Evolutionary conservation across 2,329 filamentous ascomycete species (phyloP).

Genomic region (Neurospora sp.): DNA sequence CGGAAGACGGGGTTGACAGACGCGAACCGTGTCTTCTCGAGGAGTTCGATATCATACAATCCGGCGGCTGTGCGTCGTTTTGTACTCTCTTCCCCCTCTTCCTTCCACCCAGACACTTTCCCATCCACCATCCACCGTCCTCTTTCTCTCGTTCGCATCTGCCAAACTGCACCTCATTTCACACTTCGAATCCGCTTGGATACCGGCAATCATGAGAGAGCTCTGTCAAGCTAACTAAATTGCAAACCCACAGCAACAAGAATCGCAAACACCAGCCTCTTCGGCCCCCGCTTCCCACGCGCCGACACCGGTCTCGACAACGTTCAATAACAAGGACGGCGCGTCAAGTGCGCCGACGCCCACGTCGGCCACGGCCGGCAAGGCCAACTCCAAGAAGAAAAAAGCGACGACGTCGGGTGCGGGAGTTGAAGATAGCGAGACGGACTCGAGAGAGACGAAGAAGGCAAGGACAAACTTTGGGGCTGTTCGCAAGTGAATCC

Average conservation of each 20-base stretch:
- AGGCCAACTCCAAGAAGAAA: conserved; percentile 38
- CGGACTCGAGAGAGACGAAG: conserved; percentile 41
- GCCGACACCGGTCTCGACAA: conserved; percentile 45
- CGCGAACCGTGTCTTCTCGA: conserved; percentile 63
- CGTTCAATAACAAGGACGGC: conserved; percentile 36
- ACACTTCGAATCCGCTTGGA: background rate
- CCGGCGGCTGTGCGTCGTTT: conserved; percentile 26
- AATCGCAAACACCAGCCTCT: conserved; percentile 34
- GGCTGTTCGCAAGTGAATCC: conserved; percentile 36
- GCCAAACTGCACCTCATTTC: background rate
- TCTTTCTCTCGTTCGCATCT: background rate
- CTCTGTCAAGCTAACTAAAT: background rate
- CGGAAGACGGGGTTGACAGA: conserved; percentile 57
- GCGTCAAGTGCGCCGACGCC: conserved; percentile 46
- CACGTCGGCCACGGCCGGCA: conserved; percentile 38
- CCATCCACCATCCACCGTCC: background rate
- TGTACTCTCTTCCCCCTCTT: background rate
- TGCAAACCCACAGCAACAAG: conserved; percentile 20
- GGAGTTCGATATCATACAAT: conserved; percentile 53
- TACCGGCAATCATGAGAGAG: background rate
- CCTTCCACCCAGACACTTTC: background rate
- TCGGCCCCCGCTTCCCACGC: conserved; percentile 37
- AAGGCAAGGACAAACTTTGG: conserved; percentile 51
- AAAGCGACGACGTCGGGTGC: conserved; percentile 35
- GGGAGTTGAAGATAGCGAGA: conserved; percentile 44